Conservation (phyloP, 139 green algal species). For the Micractinium sp. region DNA sequence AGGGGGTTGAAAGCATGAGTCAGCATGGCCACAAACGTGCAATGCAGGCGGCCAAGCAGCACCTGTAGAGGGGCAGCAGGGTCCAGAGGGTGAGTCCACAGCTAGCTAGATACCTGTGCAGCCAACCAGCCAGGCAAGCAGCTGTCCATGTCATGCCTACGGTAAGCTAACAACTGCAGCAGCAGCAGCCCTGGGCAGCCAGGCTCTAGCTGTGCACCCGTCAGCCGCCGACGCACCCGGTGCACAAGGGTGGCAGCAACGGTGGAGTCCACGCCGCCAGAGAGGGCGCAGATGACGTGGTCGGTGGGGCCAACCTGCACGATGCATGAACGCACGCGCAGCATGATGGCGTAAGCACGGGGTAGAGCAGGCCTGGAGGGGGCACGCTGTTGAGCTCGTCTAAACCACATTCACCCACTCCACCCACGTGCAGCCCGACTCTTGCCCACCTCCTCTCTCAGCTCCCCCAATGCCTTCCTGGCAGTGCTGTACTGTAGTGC, state of each 20-base stretch:
- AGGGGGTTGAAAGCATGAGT: neutral
- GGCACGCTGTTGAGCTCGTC: too few species aligned
- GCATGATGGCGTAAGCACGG: too few species aligned
- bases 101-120: too few species aligned
- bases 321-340: too few species aligned
- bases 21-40: neutral
- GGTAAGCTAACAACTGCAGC: neutral
- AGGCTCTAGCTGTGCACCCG: neutral
- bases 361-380: too few species aligned
- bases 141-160: neutral
- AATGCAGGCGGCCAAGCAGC: too few species aligned
- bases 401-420: too few species aligned
- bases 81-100: too few species aligned
- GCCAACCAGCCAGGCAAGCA: neutral
- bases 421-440: too few species aligned
- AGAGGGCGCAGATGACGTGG: conserved; percentile 98
- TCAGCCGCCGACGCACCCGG: conserved; percentile 17
- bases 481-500: too few species aligned
- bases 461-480: too few species aligned
- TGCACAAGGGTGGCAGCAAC: conserved; percentile 98
- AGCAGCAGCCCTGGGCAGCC: neutral
- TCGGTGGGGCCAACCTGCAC: conserved; percentile 81
- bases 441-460: too few species aligned
- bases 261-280: conserved; percentile 95
- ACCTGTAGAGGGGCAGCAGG: neutral